phyloP scores from a whole-genome alignment of 495 filamentous ascomycete genomes.

The Oleoguttula mirabilis region DNA sequence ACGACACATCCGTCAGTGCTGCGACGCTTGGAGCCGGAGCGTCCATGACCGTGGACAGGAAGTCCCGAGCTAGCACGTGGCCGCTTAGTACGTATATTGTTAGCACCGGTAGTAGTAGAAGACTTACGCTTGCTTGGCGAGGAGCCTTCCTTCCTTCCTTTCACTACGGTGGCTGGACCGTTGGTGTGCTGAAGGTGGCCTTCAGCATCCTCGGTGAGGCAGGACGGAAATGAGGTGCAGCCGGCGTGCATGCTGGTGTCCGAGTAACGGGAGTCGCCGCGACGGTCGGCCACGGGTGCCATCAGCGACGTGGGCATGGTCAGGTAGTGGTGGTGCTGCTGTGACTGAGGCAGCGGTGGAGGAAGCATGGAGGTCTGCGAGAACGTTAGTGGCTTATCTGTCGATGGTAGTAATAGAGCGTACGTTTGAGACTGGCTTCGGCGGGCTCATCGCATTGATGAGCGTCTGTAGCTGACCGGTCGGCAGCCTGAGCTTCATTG shows the following conservation, averaged over 20 bases:
- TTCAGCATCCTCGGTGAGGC: slow-evolving; percentile 14
- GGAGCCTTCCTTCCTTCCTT: slow-evolving; percentile 18
- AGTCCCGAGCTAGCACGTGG: slow-evolving; percentile 14
- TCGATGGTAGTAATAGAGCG: too few species aligned
- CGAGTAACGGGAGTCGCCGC: slow-evolving; percentile 12
- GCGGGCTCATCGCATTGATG: too few species aligned
- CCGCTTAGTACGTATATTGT: background rate
- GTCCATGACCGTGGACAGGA: slow-evolving; percentile 16
- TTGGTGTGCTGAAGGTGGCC: too few species aligned
- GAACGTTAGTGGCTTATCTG: too few species aligned
- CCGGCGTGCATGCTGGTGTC: slow-evolving; percentile 21
- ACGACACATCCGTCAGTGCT: background rate
- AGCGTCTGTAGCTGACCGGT: too few species aligned
- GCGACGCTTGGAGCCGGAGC: background rate
- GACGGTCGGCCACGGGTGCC: too few species aligned
- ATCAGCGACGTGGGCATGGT: too few species aligned
- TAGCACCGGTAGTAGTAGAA: too few species aligned
- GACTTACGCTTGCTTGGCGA: slow-evolving; percentile 11
- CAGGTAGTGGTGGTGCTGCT: too few species aligned
- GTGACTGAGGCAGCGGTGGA: slow-evolving; percentile 8
- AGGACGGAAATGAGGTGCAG: slow-evolving; percentile 17
- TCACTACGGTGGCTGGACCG: slow-evolving; percentile 5
- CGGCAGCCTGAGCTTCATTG: too few species aligned
- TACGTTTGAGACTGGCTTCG: too few species aligned
- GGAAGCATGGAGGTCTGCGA: slow-evolving; percentile 4